Percentiles rank a stretch among this genome's conserved stretches.
Conservation (phyloP, 345 rosid genomes). For the Murraya paniculata region DNA sequence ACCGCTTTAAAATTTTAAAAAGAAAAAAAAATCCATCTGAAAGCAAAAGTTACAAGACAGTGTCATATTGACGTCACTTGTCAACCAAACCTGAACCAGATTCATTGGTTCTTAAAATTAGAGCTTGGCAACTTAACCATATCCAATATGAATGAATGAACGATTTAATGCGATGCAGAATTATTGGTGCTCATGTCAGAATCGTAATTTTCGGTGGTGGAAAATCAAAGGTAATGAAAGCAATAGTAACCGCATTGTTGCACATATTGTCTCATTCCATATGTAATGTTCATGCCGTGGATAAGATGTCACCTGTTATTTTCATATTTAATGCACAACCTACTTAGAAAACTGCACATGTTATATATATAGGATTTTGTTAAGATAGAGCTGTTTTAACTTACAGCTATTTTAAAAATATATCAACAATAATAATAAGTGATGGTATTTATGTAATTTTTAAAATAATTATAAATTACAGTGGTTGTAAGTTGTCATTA, state of each 20-base stretch:
- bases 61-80: neutral
- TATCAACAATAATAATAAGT: too few relatives aligned
- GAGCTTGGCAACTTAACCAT: too few relatives aligned
- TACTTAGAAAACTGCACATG: neutral
- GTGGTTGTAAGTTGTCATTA: too few relatives aligned
- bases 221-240: neutral
- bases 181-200: too few relatives aligned
- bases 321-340: constrained; percentile 26
- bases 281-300: constrained; percentile 23
- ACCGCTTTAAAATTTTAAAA: neutral
- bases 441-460: too few relatives aligned
- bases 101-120: neutral
- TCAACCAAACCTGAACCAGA: neutral
- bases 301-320: constrained; percentile 22
- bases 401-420: too few relatives aligned
- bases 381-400: too few relatives aligned
- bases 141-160: too few relatives aligned
- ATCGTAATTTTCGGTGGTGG: neutral
- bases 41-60: neutral
- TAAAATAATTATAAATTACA: too few relatives aligned
- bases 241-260: neutral
- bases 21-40: too few relatives aligned
- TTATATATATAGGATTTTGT: too few relatives aligned
- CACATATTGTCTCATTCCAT: neutral
- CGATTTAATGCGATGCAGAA: too few relatives aligned